phyloP scores from a whole-genome alignment of 805 yeast species.

The Scheffersomyces coipomensis region DNA sequence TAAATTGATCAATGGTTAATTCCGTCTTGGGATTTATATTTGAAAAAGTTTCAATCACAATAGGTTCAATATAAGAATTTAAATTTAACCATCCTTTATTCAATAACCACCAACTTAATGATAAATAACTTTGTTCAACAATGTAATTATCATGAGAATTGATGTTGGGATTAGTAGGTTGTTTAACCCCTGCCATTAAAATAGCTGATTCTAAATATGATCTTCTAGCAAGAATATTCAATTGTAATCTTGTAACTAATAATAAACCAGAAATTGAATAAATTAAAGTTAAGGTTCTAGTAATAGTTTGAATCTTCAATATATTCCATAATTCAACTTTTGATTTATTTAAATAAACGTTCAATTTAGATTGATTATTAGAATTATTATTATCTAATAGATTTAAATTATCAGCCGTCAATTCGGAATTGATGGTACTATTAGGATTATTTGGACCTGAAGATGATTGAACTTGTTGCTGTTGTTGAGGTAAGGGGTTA shows the following conservation, averaged over 20 bases:
- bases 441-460: not conserved
- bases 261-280: constrained; percentile 69
- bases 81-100: constrained; percentile 79
- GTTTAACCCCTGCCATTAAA: constrained; percentile 56
- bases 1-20: constrained; percentile 61
- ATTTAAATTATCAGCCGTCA: constrained; percentile 41
- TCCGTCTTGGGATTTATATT: constrained; percentile 72
- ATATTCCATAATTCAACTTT: constrained; percentile 75
- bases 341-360: constrained; percentile 25
- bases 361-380: constrained; percentile 9
- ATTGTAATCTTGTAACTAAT: constrained; percentile 79
- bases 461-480: not conserved
- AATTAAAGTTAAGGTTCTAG: constrained; percentile 68
- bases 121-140: constrained; percentile 78
- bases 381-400: constrained; percentile 23
- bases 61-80: constrained; percentile 48
- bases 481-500: constrained; percentile 6
- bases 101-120: constrained; percentile 91
- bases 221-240: constrained; percentile 84
- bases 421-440: constrained; percentile 7
- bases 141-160: constrained; percentile 42
- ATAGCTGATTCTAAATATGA: constrained; percentile 81
- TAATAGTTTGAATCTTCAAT: constrained; percentile 69
- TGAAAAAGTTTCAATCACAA: constrained; percentile 61
- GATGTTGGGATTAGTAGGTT: constrained; percentile 5